Evolutionary conservation across 305 asterid genomes (phyloP).

Genomic region (Galium porrigens): DNA sequence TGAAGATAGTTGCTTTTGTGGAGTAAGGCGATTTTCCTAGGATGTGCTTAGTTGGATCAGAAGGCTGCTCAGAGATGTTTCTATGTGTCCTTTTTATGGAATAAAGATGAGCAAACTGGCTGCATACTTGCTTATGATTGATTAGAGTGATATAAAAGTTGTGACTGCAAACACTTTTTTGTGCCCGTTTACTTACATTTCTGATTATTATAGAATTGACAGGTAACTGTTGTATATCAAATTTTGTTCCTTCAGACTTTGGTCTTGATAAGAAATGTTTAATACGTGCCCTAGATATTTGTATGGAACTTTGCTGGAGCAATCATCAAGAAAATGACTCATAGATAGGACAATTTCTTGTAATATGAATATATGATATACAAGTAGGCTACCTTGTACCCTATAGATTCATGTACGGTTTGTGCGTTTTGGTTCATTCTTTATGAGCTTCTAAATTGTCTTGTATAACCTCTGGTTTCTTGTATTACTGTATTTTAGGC

Average conservation of each 20-base stretch:
- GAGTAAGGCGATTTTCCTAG: not conserved
- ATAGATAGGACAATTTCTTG: not conserved
- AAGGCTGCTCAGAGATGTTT: not conserved
- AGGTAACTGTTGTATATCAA: not conserved
- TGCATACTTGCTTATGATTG: not conserved
- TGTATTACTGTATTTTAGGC: conserved; percentile 48
- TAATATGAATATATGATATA: not conserved
- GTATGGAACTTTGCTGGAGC: not conserved
- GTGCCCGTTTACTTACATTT: not conserved
- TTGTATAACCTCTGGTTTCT: conserved; percentile 16
- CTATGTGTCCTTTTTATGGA: no score
- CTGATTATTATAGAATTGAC: no score
- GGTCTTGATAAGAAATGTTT: not conserved
- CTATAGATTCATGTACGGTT: not conserved
- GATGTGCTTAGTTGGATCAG: not conserved
- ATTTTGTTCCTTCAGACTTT: not conserved
- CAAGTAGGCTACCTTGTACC: not conserved
- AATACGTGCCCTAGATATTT: not conserved
- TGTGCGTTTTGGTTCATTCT: conserved; percentile 7
- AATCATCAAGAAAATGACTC: not conserved
- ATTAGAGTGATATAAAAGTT: not conserved
- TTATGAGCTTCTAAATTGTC: conserved; percentile 12
- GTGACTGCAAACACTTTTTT: not conserved
- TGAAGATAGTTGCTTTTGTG: not conserved
- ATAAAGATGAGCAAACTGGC: not conserved